A percentile compares a stretch with the other conserved stretches of the same genome.
Conservation (phyloP, 371 early-diverging fungal genomes). For the Rhizomucor miehei region DNA sequence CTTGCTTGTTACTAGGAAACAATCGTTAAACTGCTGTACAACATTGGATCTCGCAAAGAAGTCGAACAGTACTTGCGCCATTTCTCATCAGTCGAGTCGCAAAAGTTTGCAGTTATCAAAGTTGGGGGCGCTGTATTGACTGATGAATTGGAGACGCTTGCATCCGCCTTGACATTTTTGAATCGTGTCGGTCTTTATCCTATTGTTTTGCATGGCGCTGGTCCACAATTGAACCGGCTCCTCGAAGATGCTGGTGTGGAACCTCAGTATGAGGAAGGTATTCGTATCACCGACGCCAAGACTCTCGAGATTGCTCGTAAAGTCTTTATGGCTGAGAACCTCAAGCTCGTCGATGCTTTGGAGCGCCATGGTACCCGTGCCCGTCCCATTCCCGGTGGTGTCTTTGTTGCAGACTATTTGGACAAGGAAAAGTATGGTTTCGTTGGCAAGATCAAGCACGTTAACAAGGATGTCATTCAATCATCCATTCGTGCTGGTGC, state of each 20-base stretch:
- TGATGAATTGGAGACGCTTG: slow-evolving; percentile 92
- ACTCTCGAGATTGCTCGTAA: slow-evolving; percentile 91
- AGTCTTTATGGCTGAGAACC: slow-evolving; percentile 90
- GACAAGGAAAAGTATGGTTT: slow-evolving; percentile 89
- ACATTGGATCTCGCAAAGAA: slow-evolving; percentile 96
- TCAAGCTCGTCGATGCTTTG: slow-evolving; percentile 93
- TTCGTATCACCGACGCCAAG: slow-evolving; percentile 90
- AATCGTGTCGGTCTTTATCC: slow-evolving; percentile 96
- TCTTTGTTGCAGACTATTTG: slow-evolving; percentile 92
- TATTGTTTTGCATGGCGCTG: slow-evolving; percentile 96
- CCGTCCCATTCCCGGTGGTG: slow-evolving; percentile 91
- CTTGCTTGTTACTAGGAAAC: slow-evolving; percentile 70
- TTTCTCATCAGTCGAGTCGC: slow-evolving; percentile 94
- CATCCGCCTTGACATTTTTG: slow-evolving; percentile 92
- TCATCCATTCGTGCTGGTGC: slow-evolving; percentile 89
- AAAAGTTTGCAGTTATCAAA: slow-evolving; percentile 98
- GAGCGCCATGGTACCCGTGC: slow-evolving; percentile 93
- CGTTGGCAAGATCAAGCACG: slow-evolving; percentile 87
- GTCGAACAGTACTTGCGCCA: slow-evolving; percentile 96
- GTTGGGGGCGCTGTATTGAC: slow-evolving; percentile 97
- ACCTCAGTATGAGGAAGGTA: slow-evolving; percentile 93
- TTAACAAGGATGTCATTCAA: slow-evolving; percentile 91
- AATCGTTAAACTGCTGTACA: slow-evolving; percentile 94
- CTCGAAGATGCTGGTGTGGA: slow-evolving; percentile 86
- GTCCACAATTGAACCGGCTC: slow-evolving; percentile 91